These are phyloP conservation scores for Chytriomyces sp. DNA, from an alignment of 192 early-diverging fungal genomes.

Conservation along the genomic window DNA sequence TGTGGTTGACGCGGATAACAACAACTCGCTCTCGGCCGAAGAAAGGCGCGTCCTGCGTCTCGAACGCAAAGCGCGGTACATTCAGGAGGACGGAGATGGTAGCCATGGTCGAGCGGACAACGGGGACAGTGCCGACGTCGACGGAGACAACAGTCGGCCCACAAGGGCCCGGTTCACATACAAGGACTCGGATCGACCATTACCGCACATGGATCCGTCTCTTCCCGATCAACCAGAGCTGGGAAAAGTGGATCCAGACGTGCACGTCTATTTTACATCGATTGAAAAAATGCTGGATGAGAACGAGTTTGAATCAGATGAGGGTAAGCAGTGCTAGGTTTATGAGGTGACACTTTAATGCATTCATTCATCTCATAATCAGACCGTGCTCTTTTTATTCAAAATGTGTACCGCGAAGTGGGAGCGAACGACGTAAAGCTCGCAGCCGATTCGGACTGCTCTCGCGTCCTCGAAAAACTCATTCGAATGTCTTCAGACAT, in stretches of 20 bases:
- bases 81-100: background rate
- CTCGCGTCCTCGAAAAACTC: conserved; percentile 79
- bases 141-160: background rate
- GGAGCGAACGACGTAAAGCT: conserved; percentile 73
- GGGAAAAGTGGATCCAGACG: conserved; percentile 15
- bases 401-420: conserved; percentile 76
- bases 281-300: conserved; percentile 43
- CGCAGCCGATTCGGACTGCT: conserved; percentile 75
- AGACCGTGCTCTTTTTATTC: conserved; percentile 62
- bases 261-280: conserved; percentile 38
- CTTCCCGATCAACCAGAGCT: conserved; percentile 25
- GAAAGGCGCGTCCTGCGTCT: background rate
- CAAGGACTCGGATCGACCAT: conserved; percentile 11
- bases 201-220: conserved; percentile 11
- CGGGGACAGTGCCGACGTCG: background rate
- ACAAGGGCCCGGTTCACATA: conserved; percentile 1
- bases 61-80: background rate
- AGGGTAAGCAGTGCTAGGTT: conserved; percentile 22
- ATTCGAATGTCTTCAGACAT: conserved; percentile 69
- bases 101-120: background rate
- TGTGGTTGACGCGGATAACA: background rate
- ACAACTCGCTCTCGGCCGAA: background rate
- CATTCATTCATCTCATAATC: background rate
- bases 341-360: too few species aligned
- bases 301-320: conserved; percentile 38